Base-by-base conservation (phyloP, 352 stramenopile species). In the Pythium aristosporum region DNA sequence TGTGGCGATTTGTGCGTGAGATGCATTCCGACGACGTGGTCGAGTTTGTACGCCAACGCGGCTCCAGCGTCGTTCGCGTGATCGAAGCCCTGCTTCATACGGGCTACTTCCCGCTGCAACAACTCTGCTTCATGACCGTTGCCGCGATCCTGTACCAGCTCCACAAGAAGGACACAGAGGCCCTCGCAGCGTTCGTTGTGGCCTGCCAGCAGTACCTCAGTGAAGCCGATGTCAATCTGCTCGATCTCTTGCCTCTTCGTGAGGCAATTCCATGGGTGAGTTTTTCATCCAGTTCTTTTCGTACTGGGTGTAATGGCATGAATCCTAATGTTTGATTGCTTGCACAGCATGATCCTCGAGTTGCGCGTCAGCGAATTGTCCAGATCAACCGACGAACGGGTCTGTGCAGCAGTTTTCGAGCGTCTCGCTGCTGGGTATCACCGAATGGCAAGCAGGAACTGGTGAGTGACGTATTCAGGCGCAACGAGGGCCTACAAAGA, bases 81-180 rank as follows among this genome's bases (percentile, higher is more conserved):
- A 69, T 79, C 23, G 63, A 82, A 32, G 73, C 76, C 16, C 44
- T 87, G 48, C 57, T 86, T 5, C 68, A 77, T 28, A 87, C 76
- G 9, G 61, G 76, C 7, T 88, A 89, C 47, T 82, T 89, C 20
- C 80, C 80, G n/a, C 57, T 89, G 5, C 80, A 89, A 66, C 76
- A 85, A 42, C 61, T 85, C 12, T 89, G 69, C 53, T 84, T 85
- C 55, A 84, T 87, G 77, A 67, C 66, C 1, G 51, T 86, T 4
- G 66, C 72, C 3, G 75, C 57, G 23, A 65, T 89, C 51, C 25
- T 86, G 5, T 63, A 69, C 41, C 62, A 61, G 43, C 46, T 89
- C n/a, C 68, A 76, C 72, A 43, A 64, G 42, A 50, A 65, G 25
- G 68, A 70, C 32, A 57, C 50, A 10, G 55, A 69, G 6, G 51